Base-by-base conservation (phyloP, 148 eudicot species). In the Spergularia bocconei region DNA sequence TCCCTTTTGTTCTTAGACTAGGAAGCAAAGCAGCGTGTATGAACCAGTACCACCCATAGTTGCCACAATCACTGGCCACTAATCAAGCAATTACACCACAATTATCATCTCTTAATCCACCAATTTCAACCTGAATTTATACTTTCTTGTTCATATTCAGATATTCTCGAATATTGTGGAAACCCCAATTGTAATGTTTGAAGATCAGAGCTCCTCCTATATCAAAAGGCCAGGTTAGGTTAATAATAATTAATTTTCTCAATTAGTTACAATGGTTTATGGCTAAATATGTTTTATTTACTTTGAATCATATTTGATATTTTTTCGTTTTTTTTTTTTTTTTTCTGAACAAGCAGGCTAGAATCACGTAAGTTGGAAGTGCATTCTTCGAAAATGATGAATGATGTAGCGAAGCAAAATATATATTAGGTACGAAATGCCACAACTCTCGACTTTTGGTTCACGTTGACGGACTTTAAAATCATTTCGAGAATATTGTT, bases 1-100 rank as follows among this genome's bases (percentile, higher is more conserved):
- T 14, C 12, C 2, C 52, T 41, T 38, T 41, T 66, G 25, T 39
- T 41, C 33, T 38, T 71, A 19, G 75, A n/a, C 51, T 25, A 13
- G 36, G 16, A 21, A 19, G 56, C 47, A 29, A 4, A 44, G 38
- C 39, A 5, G 7, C 39, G 72, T 67, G 72, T 44, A 4, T 21
- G 25, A 58, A 48, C 67, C 25, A 76, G 25, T 53, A 76, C 79
- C 79, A 76, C 65, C 33, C 78, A 58, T 58, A 57, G 65, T 76
- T 67, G 65, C 59, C 62, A 58, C 51, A 19, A 25, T 57, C 47
- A 56, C 61, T 56, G 62, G 65, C 56, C 79, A 69, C 73, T 57
- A 57, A 58, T 21, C 48, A 8, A 58, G 2, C 4, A 58, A 58
- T 58, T 58, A 58, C 19, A 58, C 21, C 25, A 58, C 29, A 58